A percentile compares a stretch with the other conserved stretches of the same genome.
Conservation (phyloP, 2,329 filamentous ascomycete species). For the Pseudogymnoascus sp. region DNA sequence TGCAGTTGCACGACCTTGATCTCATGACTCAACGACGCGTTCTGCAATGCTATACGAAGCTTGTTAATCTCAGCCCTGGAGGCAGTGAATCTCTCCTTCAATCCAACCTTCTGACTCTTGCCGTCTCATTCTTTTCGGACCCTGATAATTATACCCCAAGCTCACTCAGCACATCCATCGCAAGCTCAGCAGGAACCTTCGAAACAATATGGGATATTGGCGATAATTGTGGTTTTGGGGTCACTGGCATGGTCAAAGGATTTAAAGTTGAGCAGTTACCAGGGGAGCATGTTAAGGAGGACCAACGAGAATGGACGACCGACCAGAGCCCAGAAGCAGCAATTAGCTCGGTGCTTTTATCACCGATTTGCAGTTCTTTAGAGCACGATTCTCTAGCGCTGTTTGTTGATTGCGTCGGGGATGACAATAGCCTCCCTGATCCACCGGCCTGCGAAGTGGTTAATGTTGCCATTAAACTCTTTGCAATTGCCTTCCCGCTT, state of each 20-base stretch:
- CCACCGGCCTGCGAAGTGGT: conserved; percentile 89
- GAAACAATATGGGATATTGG: conserved; percentile 93
- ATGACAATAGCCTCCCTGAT: conserved; percentile 50
- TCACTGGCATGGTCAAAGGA: conserved; percentile 76
- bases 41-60: conserved; percentile 87
- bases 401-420: conserved; percentile 54
- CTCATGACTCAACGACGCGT: conserved; percentile 91
- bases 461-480: conserved; percentile 87
- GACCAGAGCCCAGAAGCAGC: conserved; percentile 56
- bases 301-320: conserved; percentile 44
- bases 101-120: conserved; percentile 83
- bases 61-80: conserved; percentile 83
- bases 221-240: conserved; percentile 91
- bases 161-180: conserved; percentile 84
- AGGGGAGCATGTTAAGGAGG: conserved; percentile 57
- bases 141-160: conserved; percentile 81
- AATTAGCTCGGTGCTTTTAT: conserved; percentile 56
- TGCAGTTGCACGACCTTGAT: conserved; percentile 85
- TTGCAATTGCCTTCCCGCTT: conserved; percentile 83
- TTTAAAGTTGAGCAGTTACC: conserved; percentile 66
- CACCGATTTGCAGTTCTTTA: conserved; percentile 73
- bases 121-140: conserved; percentile 87
- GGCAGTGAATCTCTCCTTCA: conserved; percentile 82
- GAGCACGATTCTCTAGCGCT: conserved; percentile 85
- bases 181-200: conserved; percentile 80